phyloP scores from a whole-genome alignment of 768 basidiomycete species.

The Cystobasidium ongulense region DNA sequence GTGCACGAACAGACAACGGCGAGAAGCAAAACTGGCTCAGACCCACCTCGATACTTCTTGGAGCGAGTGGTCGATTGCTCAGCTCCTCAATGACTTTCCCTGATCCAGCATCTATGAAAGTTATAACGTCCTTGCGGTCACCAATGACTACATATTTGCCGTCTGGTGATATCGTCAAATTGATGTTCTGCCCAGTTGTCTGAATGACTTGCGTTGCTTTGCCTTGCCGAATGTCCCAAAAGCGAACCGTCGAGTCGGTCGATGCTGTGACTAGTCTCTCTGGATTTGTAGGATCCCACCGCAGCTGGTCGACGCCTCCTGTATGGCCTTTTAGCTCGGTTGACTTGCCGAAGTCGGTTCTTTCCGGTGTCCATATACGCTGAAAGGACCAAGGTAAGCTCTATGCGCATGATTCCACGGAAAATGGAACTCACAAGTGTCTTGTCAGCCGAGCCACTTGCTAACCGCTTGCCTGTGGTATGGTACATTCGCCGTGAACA shows the following conservation, averaged over 20 bases:
- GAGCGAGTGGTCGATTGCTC: background rate
- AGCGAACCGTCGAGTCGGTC: constrained; percentile 20
- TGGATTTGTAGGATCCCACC: constrained; percentile 25
- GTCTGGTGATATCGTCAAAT: constrained; percentile 38
- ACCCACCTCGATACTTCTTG: background rate
- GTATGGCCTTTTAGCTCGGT: constrained; percentile 29
- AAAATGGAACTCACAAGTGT: constrained; percentile 1
- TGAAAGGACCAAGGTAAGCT: background rate
- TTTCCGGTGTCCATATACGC: constrained; percentile 28
- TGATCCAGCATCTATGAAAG: constrained; percentile 35
- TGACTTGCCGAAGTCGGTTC: constrained; percentile 21
- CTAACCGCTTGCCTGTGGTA: constrained; percentile 8
- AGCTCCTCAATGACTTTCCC: constrained; percentile 25
- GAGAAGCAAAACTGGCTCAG: background rate
- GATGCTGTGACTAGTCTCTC: constrained; percentile 20
- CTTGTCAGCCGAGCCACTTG: constrained; percentile 24
- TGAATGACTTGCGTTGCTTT: constrained; percentile 36
- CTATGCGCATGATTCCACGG: background rate
- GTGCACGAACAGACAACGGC: background rate
- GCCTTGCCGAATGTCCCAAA: constrained; percentile 29
- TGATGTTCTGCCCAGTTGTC: constrained; percentile 38
- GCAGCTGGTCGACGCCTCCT: constrained; percentile 27
- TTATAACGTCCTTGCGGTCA: constrained; percentile 31
- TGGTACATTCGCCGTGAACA: background rate
- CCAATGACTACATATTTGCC: constrained; percentile 36